Evolutionary conservation across 768 basidiomycete species (phyloP).

Genomic region (Tricholoma matsutake): DNA sequence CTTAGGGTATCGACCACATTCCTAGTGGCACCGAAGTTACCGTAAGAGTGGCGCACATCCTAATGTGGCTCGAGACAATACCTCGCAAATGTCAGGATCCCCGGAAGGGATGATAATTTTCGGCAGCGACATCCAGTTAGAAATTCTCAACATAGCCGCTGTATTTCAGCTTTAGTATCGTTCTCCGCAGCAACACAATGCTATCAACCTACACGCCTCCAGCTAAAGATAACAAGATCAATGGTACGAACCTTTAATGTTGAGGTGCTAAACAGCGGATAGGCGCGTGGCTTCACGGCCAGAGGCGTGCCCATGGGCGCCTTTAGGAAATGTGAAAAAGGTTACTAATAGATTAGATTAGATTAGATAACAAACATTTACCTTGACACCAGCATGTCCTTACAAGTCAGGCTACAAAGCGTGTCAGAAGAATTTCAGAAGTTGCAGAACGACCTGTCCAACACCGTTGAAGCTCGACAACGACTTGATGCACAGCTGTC

Average conservation of each 20-base stretch:
- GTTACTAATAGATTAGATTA: not conserved
- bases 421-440: conserved; percentile 78
- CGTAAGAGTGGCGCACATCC: not conserved
- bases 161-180: not conserved
- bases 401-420: conserved; percentile 60
- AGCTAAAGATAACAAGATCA: not conserved
- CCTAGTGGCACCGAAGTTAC: conserved; percentile 1
- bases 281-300: not conserved
- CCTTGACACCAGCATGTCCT: conserved; percentile 32
- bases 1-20: conserved; percentile 11
- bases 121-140: not conserved
- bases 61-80: not conserved
- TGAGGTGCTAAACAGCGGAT: not conserved
- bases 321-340: too few relatives aligned
- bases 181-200: not conserved
- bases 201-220: not conserved
- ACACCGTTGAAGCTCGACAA: conserved; percentile 76
- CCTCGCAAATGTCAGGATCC: not conserved
- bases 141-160: not conserved
- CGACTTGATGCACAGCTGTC: conserved; percentile 86
- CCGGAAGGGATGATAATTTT: not conserved
- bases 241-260: not conserved
- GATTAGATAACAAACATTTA: not conserved
- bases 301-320: not conserved
- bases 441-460: conserved; percentile 69